Evolutionary conservation across 805 yeast species (phyloP).

Genomic region (Cyberlindnera mississippiensis): DNA sequence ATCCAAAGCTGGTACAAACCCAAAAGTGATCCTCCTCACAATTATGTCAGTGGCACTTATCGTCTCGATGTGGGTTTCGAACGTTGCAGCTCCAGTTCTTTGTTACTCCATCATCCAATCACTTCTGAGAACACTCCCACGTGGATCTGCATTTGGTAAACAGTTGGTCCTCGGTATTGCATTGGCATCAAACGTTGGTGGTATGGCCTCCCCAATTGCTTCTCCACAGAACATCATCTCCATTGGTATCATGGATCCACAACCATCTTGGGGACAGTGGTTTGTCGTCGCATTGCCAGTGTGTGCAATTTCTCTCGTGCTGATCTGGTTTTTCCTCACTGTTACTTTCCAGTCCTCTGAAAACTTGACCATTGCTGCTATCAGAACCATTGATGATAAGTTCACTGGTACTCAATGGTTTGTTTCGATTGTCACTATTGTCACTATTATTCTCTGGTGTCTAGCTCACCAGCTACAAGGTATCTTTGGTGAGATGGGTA

Average conservation of each 20-base stretch:
- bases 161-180: slow-evolving; percentile 90
- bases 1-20: slow-evolving; percentile 81
- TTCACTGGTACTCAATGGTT: slow-evolving; percentile 74
- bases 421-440: slow-evolving; percentile 59
- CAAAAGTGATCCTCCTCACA: slow-evolving; percentile 68
- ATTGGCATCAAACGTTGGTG: slow-evolving; percentile 88
- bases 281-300: slow-evolving; percentile 85
- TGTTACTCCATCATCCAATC: slow-evolving; percentile 92
- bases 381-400: slow-evolving; percentile 55
- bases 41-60: slow-evolving; percentile 85
- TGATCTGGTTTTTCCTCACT: slow-evolving; percentile 71
- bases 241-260: slow-evolving; percentile 80
- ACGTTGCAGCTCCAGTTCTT: slow-evolving; percentile 95
- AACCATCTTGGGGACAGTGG: slow-evolving; percentile 90
- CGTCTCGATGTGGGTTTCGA: slow-evolving; percentile 92
- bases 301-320: slow-evolving; percentile 52
- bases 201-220: slow-evolving; percentile 96
- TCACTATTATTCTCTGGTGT: slow-evolving; percentile 88
- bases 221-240: slow-evolving; percentile 96
- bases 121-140: slow-evolving; percentile 75
- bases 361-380: slow-evolving; percentile 42
- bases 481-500: slow-evolving; percentile 93
- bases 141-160: slow-evolving; percentile 71
- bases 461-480: slow-evolving; percentile 69
- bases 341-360: slow-evolving; percentile 57